These are phyloP conservation scores for Geum urbanum DNA, from an alignment of 306 rosid genomes.

Conservation along the genomic window DNA sequence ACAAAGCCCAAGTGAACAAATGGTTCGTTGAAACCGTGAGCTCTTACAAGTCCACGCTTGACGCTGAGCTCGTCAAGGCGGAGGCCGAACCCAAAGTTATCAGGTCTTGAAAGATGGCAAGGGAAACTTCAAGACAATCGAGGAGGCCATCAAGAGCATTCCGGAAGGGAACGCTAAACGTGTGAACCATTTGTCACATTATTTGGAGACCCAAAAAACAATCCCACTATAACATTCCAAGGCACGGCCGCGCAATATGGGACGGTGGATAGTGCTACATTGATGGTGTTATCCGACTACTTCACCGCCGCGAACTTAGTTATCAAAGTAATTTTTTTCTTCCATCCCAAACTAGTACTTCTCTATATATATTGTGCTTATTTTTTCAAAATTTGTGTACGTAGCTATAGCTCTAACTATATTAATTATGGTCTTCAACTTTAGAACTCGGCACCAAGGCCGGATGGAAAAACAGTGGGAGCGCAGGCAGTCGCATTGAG, in stretches of 20 bases:
- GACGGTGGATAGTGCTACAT: constrained; percentile 54
- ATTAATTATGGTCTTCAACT: background rate
- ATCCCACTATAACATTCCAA: constrained; percentile 36
- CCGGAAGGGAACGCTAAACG: constrained; percentile 43
- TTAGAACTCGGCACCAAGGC: constrained; percentile 46
- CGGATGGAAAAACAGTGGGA: constrained; percentile 19
- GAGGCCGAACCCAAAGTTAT: constrained; percentile 32
- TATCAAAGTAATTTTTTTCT: constrained; percentile 23
- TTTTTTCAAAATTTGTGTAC: background rate
- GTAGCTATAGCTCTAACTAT: background rate
- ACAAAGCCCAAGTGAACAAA: constrained; percentile 10
- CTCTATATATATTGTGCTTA: background rate
- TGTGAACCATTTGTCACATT: constrained; percentile 52
- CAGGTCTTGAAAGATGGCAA: constrained; percentile 44
- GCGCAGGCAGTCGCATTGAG: constrained; percentile 51
- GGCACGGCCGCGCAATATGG: constrained; percentile 48
- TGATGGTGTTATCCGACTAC: constrained; percentile 34
- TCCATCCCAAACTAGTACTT: too few relatives aligned
- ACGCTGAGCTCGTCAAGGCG: constrained; percentile 38
- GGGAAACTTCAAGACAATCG: constrained; percentile 47
- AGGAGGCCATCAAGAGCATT: constrained; percentile 45
- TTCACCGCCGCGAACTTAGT: constrained; percentile 40
- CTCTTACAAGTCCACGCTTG: constrained; percentile 23
- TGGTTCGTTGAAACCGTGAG: constrained; percentile 43
- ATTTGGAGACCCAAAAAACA: constrained; percentile 24